Base-by-base conservation (phyloP, 148 eudicot genomes). In the Camellia sinensis region DNA sequence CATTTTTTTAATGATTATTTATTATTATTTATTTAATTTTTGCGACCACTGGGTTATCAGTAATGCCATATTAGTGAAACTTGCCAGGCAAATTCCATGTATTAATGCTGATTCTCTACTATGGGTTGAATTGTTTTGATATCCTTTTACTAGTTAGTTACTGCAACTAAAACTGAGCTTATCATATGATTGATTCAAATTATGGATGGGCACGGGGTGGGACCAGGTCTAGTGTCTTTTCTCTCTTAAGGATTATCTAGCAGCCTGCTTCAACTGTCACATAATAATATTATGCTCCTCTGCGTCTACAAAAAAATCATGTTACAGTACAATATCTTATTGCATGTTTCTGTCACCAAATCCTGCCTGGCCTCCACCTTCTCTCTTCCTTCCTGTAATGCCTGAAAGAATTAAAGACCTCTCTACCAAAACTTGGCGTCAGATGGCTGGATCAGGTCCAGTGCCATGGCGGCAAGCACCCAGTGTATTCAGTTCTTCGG, bases 321-420 rank as follows among this genome's bases (percentile, higher is more conserved):
- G 18, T 67, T 74, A 40, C 22, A 1, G 45, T 66, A 43, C 29
- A 60, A 22, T 22, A 62, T 70, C n/a, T 61, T 80, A 14, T 37
- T 50, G 57, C 22, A 10, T 74, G 53, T 80, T 89, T 74, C 86
- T 91, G 97, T 85, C 88, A 66, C 90, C 92, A 71, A 91, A 91
- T 88, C 89, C 91, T 76, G 90, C 87, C 6, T 89, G 97, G 89
- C 86, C 88, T 15, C 87, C 88, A 1, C 80, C 86, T 79, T 81
- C 88, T 67, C 80, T 75, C 17, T 75, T 80, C 75, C 84, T 79
- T 83, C 84, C 87, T 83, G 72, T 67, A 78, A 72, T 74, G 10
- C 82, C 89, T 82, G 94, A 85, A 77, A 81, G 85, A 82, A 79
- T 79, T 64, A 87, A 80, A 56, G 90, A 91, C 41, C n/a, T 76